Evolutionary conservation across 805 yeast species (phyloP).

Genomic region (Teunomyces funiuensis): DNA sequence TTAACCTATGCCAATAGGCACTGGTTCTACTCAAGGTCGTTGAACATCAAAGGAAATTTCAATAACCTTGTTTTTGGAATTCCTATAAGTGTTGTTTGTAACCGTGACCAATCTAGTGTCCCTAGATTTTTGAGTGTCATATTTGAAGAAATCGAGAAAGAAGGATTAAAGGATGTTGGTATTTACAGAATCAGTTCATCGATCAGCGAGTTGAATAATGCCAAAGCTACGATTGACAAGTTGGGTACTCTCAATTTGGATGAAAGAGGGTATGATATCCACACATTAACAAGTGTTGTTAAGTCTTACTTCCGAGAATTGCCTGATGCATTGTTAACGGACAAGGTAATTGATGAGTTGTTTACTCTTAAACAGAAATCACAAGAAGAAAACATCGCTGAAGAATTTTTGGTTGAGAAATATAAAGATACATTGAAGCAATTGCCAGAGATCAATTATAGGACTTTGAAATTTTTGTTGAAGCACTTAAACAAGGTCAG

Average conservation of each 20-base stretch:
- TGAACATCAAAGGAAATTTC: conserved; percentile 25
- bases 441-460: conserved; percentile 67
- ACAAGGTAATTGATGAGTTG: conserved; percentile 61
- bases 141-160: conserved; percentile 73
- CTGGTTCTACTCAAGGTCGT: conserved; percentile 51
- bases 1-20: conserved; percentile 50
- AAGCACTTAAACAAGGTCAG: conserved; percentile 71
- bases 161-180: conserved; percentile 90
- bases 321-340: conserved; percentile 80
- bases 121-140: conserved; percentile 70
- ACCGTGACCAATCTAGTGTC: conserved; percentile 58
- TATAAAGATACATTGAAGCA: conserved; percentile 32
- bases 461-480: conserved; percentile 64
- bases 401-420: conserved; percentile 12
- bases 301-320: conserved; percentile 81
- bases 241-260: conserved; percentile 51
- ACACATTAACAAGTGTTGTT: conserved; percentile 85
- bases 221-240: conserved; percentile 46
- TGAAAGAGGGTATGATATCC: conserved; percentile 63
- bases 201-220: conserved; percentile 42
- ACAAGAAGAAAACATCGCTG: conserved; percentile 15
- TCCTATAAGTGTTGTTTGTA: conserved; percentile 75
- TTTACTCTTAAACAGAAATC: conserved; percentile 32
- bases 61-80: conserved; percentile 69
- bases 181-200: conserved; percentile 72